These are phyloP conservation scores for Trichophyton equinum DNA, from an alignment of 2,329 filamentous ascomycete genomes.

Conservation along the genomic window DNA sequence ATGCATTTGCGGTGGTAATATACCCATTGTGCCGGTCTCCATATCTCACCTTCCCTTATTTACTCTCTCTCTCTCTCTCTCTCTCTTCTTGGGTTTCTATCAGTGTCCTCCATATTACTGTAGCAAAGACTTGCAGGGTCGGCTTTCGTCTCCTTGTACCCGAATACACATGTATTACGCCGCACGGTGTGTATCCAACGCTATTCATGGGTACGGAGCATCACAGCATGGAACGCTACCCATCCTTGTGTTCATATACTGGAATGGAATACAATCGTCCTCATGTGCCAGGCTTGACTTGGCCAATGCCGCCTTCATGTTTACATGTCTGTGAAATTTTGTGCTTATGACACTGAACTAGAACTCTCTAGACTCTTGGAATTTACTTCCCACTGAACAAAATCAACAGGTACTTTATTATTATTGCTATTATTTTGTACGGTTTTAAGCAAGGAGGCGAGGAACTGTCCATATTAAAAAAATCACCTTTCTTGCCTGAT, in stretches of 20 bases:
- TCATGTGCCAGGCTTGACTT: slow-evolving; percentile 28
- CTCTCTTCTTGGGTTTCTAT: slow-evolving; percentile 19
- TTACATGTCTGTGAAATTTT: slow-evolving; percentile 27
- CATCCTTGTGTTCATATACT: slow-evolving; percentile 22
- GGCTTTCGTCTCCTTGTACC: slow-evolving; percentile 10
- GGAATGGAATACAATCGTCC: slow-evolving; percentile 23
- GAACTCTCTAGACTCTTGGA: background rate
- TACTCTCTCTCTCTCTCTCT: slow-evolving; percentile 13
- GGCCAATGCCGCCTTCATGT: slow-evolving; percentile 31
- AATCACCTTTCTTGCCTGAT: too few species aligned
- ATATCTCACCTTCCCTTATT: background rate
- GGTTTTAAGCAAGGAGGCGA: too few species aligned
- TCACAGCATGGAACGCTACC: slow-evolving; percentile 25
- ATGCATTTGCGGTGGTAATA: slow-evolving; percentile 24
- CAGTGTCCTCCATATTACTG: slow-evolving; percentile 19
- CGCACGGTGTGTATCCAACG: slow-evolving; percentile 22
- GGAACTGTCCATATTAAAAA: too few species aligned
- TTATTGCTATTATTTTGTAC: too few species aligned
- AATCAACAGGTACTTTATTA: too few species aligned
- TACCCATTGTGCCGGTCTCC: slow-evolving; percentile 5
- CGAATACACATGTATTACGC: slow-evolving; percentile 17
- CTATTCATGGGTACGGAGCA: slow-evolving; percentile 23
- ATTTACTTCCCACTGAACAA: too few species aligned
- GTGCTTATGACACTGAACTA: slow-evolving; percentile 17
- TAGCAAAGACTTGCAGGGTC: slow-evolving; percentile 21